Evolutionary conservation across 371 early-diverging fungal genomes (phyloP).

Genomic region (Cokeromyces recurvatus): DNA sequence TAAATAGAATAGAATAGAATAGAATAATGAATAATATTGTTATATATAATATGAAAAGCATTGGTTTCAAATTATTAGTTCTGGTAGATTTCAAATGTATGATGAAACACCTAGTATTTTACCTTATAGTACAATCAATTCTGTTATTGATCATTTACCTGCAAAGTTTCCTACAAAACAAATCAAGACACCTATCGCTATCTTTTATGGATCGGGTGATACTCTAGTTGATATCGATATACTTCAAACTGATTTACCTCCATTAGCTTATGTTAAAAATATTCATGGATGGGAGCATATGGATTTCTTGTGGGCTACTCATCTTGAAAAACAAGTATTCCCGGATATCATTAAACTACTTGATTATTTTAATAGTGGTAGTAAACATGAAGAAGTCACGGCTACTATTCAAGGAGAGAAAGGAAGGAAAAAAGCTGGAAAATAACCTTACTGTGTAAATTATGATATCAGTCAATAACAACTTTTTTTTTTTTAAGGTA

Average conservation of each 20-base stretch:
- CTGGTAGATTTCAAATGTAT: slow-evolving; percentile 85
- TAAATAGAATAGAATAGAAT: too few relatives aligned
- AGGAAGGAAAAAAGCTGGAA: too few relatives aligned
- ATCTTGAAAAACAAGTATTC: slow-evolving; percentile 33
- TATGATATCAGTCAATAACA: too few relatives aligned
- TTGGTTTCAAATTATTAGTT: slow-evolving; percentile 94
- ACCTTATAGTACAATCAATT: slow-evolving; percentile 41
- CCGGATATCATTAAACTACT: slow-evolving; percentile 35
- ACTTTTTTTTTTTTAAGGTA: too few relatives aligned
- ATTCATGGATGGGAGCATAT: slow-evolving; percentile 71
- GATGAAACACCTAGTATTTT: slow-evolving; percentile 73
- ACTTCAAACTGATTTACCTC: slow-evolving; percentile 51
- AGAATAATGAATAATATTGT: too few relatives aligned
- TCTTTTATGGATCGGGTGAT: slow-evolving; percentile 88
- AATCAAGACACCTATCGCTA: slow-evolving; percentile 77
- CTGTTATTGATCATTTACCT: slow-evolving; percentile 48
- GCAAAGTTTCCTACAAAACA: slow-evolving; percentile 70
- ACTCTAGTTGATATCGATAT: slow-evolving; percentile 70
- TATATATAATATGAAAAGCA: slow-evolving; percentile 39
- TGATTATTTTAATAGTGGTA: slow-evolving; percentile 33
- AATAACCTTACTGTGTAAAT: too few relatives aligned
- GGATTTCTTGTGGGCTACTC: slow-evolving; percentile 74
- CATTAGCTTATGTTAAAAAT: slow-evolving; percentile 52
- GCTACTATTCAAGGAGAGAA: too few relatives aligned
- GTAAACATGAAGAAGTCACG: too few relatives aligned